Base-by-base conservation (phyloP, 805 yeast genomes). In the Lipomyces spencermartinsiae region DNA sequence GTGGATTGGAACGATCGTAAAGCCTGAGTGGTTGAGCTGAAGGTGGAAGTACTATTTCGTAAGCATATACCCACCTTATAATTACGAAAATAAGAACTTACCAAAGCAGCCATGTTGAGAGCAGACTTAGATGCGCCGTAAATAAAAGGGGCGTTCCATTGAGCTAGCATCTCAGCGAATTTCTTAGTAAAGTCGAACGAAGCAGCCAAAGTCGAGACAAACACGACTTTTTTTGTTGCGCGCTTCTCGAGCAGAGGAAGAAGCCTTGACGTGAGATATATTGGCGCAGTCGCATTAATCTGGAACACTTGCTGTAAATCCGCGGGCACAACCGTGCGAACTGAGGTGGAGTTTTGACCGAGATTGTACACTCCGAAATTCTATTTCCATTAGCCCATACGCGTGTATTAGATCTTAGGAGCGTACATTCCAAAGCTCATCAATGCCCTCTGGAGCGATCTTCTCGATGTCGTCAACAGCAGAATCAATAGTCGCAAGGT, bases 401-500 rank as follows among this genome's bases (percentile, higher is more conserved):
- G 1, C 3, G 29, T 25, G 3, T 25, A 25, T 25, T 25, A 25
- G 29, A 25, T 3, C 19, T n/a, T 16, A 16, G 19, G n/a, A 10
- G 16, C 10, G 29, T 10, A 22, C 29, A 51, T 55, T 55, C 58
- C 58, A 55, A 55, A 55, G 58, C 58, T 29, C 35, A 16, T 55
- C 58, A 25, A 7, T 22, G 12, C 58, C 58, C 10, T 55, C 58
- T 2, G 58, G 58, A 55, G 58, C 33, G 35, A 55, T 29, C 33
- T 25, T 33, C 31, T 5, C 16, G 33, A 22, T 55, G 14, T 55
- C 58, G n/a, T 8, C 33, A 25, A 25, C 58, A 16, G 58, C 58
- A 8, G 8, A 19, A 29, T 55, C 58, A 5, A 55, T 55, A 9
- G 58, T 19, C 58, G 33, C 14, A 10, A n/a, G 5, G 16, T 57